Evolutionary conservation across 495 filamentous ascomycete genomes (phyloP), one percentile per base, ranked within the genome.

Genomic region (Daldinia grandis): DNA sequence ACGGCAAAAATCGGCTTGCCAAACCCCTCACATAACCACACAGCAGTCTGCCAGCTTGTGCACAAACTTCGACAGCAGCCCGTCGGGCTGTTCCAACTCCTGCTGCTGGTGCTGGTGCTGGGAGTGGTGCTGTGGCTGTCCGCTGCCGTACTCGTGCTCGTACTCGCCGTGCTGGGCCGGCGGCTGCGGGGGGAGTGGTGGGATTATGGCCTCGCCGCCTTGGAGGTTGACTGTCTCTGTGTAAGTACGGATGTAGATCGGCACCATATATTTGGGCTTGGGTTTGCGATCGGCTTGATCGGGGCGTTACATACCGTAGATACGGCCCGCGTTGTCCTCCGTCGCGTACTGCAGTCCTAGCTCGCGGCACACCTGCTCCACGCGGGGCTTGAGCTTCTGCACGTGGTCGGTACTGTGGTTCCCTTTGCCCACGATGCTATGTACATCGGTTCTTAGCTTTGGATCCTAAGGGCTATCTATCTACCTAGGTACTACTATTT

Each of bases 341-440:
- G 92, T 93, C 49, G 84, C 75, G 77, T 91, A 97, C 70, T 93
- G 86, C 25, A 98, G 81, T 0, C 95, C 93, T 25, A 95, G 79
- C 74, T 97, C 90, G 10, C 80, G 86, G 77, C 93, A 97, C 53
- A 98, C 80, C 71, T 91, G 83, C 79, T 98, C 94, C 17, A 98
- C 94, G 28, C 90, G 84, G 5, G 95, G 95, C 78, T 94, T 97
- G 76, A 99, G 87, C 82, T 95, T 97, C 76, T 95, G 90, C 47
- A 98, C 84, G 72, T 92, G 89, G 63, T 88, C 84, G 2, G 78
- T 81, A 28, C 88, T 92, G 80, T 99, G 96, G 79, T 95, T 95
- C 3, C 95, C 95, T 80, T 93, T 97, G 49, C 95, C 95, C 24
- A 98, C 96, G 76, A 99, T 97, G 54, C 80, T 79, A 57, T 77